Evolutionary conservation across 495 filamentous ascomycete species (phyloP).

Genomic region (Aspergillus affinis): DNA sequence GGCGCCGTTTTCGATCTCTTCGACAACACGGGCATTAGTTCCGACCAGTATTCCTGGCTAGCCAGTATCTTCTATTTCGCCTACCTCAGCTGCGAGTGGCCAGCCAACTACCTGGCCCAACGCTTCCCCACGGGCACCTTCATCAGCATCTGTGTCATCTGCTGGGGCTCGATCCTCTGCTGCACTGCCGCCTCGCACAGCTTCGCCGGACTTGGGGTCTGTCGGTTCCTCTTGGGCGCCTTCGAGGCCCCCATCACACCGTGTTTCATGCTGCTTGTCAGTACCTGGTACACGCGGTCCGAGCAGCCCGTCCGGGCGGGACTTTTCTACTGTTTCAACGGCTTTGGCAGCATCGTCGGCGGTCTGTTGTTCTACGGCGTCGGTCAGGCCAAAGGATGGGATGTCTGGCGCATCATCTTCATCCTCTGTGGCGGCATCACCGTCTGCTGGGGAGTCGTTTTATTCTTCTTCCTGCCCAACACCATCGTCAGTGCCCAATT

Average conservation of each 20-base stretch:
- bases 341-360: slow-evolving; percentile 46
- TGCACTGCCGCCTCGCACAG: slow-evolving; percentile 32
- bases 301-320: slow-evolving; percentile 35
- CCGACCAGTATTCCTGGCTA: slow-evolving; percentile 51
- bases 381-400: slow-evolving; percentile 45
- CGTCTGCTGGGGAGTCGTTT: slow-evolving; percentile 36
- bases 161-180: slow-evolving; percentile 43
- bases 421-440: slow-evolving; percentile 40
- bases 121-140: slow-evolving; percentile 42
- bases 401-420: slow-evolving; percentile 43
- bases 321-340: slow-evolving; percentile 47
- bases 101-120: slow-evolving; percentile 46
- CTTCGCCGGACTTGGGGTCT: slow-evolving; percentile 40
- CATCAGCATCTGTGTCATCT: slow-evolving; percentile 19
- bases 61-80: slow-evolving; percentile 59
- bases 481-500: slow-evolving; percentile 38
- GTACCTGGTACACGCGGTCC: slow-evolving; percentile 33
- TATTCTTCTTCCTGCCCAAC: slow-evolving; percentile 39
- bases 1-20: slow-evolving; percentile 39
- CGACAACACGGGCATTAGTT: slow-evolving; percentile 28
- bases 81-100: slow-evolving; percentile 33
- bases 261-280: slow-evolving; percentile 42
- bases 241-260: slow-evolving; percentile 42
- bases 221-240: slow-evolving; percentile 41
- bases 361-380: slow-evolving; percentile 52